These are phyloP conservation scores for Pterocarpus santalinus DNA, from an alignment of 306 rosid species.

Conservation along the genomic window DNA sequence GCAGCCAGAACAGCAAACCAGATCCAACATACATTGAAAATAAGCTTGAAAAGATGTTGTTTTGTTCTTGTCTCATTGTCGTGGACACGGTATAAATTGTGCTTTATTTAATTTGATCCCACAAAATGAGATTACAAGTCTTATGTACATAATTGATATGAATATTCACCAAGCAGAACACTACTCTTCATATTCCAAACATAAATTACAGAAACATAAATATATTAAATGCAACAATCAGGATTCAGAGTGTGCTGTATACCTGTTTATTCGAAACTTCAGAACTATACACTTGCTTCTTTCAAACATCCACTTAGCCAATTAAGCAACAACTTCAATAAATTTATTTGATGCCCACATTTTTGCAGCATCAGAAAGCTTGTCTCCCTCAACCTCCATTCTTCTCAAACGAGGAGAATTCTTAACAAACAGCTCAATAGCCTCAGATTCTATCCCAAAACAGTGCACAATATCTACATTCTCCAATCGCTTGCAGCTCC, in stretches of 20 bases:
- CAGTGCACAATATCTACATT: constrained; percentile 74
- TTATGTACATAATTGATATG: constrained; percentile 33
- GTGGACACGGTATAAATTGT: not conserved
- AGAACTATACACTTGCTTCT: constrained; percentile 41
- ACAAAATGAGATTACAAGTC: not conserved
- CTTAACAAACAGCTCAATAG: constrained; percentile 61
- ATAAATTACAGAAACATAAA: constrained; percentile 40
- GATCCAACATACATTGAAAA: not conserved
- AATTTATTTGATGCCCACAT: constrained; percentile 63
- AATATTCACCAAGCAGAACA: constrained; percentile 30
- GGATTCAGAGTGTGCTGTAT: constrained; percentile 24
- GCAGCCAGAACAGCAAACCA: constrained; percentile 10
- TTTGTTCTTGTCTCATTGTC: not conserved
- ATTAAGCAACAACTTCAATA: constrained; percentile 59
- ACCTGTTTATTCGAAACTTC: constrained; percentile 51
- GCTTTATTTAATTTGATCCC: constrained; percentile 4
- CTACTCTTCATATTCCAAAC: constrained; percentile 24
- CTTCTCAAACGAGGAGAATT: constrained; percentile 62
- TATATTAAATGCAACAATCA: constrained; percentile 25
- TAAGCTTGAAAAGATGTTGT: constrained; percentile 2
- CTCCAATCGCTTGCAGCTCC: constrained; percentile 71
- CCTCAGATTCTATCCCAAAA: constrained; percentile 60
- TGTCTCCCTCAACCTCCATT: constrained; percentile 71
- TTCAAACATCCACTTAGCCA: constrained; percentile 30
- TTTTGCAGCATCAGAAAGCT: constrained; percentile 69